phyloP scores from a whole-genome alignment of 805 yeast genomes.

The Starmerella stellata region DNA sequence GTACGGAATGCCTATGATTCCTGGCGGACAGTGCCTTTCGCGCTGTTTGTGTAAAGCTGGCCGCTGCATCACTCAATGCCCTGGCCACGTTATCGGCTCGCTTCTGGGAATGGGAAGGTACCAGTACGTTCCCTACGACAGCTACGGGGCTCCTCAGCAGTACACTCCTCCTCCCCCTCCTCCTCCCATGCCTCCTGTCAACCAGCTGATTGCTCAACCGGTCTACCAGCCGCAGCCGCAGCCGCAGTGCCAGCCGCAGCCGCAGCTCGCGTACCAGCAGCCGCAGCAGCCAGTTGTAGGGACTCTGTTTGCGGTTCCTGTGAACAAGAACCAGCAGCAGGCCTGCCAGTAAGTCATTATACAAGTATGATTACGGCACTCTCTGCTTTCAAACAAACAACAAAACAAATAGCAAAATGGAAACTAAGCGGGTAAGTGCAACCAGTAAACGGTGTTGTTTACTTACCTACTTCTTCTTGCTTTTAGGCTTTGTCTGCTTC shows the following conservation, averaged over 20 bases:
- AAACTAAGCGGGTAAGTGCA: too few relatives aligned
- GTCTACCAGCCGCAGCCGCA: background rate
- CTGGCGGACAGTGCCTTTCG: background rate
- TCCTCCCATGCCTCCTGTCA: too few relatives aligned
- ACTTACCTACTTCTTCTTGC: too few relatives aligned
- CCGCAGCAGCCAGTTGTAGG: background rate
- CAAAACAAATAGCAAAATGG: too few relatives aligned
- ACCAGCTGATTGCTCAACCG: constrained; percentile 2
- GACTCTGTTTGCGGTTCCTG: background rate
- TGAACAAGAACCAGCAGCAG: background rate
- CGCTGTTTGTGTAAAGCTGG: background rate
- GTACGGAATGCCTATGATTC: background rate
- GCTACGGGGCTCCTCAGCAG: background rate
- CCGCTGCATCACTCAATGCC: background rate
- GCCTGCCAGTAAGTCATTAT: too few relatives aligned
- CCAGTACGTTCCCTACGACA: constrained; percentile 1
- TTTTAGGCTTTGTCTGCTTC: too few relatives aligned
- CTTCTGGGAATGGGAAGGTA: background rate
- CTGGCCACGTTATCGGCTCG: background rate
- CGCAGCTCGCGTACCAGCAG: constrained; percentile 1
- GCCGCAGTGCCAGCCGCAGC: background rate
- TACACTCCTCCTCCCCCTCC: background rate
- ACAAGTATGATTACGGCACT: too few relatives aligned
- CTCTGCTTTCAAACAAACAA: too few relatives aligned
- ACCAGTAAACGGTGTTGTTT: too few relatives aligned